Conservation (phyloP, 257 asterid genomes). For the Anisodus acutangulus region DNA sequence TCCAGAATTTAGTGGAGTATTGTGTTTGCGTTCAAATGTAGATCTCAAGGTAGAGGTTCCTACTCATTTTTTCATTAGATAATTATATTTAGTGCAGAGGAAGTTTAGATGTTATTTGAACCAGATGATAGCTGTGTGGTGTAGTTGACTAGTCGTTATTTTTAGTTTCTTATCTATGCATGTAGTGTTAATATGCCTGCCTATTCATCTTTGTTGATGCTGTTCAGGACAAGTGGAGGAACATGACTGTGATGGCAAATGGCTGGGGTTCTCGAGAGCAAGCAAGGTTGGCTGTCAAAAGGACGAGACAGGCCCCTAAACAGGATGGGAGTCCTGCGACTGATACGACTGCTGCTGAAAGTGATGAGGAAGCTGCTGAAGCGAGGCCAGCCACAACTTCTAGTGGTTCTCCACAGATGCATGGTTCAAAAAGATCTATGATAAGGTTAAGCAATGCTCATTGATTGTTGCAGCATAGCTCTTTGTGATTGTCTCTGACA, state of each 20-base stretch:
- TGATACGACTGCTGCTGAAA: slow-evolving; percentile 50
- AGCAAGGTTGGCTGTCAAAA: slow-evolving; percentile 72
- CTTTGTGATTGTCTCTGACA: not conserved
- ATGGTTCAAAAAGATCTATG: slow-evolving; percentile 77
- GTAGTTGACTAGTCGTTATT: not conserved
- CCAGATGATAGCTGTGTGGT: slow-evolving; percentile 9
- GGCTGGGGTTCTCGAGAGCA: slow-evolving; percentile 94
- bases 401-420: slow-evolving; percentile 70
- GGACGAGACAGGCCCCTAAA: slow-evolving; percentile 62
- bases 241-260: slow-evolving; percentile 95
- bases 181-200: not conserved
- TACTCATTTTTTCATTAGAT: not conserved
- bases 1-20: slow-evolving; percentile 81
- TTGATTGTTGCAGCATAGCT: not conserved
- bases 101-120: not conserved
- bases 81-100: not conserved
- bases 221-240: slow-evolving; percentile 96
- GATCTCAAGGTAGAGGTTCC: slow-evolving; percentile 80
- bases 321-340: slow-evolving; percentile 67
- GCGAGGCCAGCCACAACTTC: slow-evolving; percentile 62
- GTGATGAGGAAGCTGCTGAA: slow-evolving; percentile 73
- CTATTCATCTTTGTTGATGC: slow-evolving; percentile 36
- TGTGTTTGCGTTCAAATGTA: slow-evolving; percentile 83
- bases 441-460: slow-evolving; percentile 61
- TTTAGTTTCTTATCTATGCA: not conserved